A percentile compares a stretch with the other conserved stretches of the same genome.
Conservation (phyloP, 2,329 filamentous ascomycete species). For the Ceratocystiopsis brevicomis region DNA sequence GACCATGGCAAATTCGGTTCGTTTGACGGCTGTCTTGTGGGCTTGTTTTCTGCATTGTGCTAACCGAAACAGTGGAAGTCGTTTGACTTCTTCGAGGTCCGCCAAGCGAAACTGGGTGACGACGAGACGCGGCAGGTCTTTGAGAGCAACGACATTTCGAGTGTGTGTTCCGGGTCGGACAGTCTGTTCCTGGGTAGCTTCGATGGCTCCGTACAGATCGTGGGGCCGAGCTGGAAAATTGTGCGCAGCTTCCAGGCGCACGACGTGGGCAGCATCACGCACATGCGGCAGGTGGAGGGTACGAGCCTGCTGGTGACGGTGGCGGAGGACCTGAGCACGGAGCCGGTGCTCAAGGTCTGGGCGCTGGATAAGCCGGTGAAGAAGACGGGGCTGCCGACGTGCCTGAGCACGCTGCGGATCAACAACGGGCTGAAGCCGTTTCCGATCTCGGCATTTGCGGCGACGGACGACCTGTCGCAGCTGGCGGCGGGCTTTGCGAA, state of each 20-base stretch:
- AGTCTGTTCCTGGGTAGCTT: slow-evolving; percentile 76
- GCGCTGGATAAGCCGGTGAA: slow-evolving; percentile 84
- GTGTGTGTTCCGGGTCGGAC: slow-evolving; percentile 69
- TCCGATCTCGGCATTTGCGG: slow-evolving; percentile 82
- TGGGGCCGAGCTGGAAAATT: slow-evolving; percentile 75
- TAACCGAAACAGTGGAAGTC: slow-evolving; percentile 62
- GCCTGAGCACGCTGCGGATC: slow-evolving; percentile 67
- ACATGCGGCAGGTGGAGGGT: slow-evolving; percentile 81
- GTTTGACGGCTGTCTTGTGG: background rate
- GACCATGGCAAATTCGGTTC: slow-evolving; percentile 17
- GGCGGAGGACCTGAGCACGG: slow-evolving; percentile 69
- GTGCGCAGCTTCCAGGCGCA: slow-evolving; percentile 74
- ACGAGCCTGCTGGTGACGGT: slow-evolving; percentile 74
- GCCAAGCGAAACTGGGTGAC: slow-evolving; percentile 60
- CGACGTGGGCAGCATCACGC: slow-evolving; percentile 60
- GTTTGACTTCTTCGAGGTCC: slow-evolving; percentile 98
- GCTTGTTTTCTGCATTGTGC: too few relatives aligned
- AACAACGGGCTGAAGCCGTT: slow-evolving; percentile 86
- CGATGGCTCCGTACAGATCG: slow-evolving; percentile 71
- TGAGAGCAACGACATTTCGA: slow-evolving; percentile 67
- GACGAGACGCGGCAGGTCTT: slow-evolving; percentile 62
- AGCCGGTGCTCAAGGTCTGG: slow-evolving; percentile 93
- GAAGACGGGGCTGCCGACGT: slow-evolving; percentile 78
- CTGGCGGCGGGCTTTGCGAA: slow-evolving; percentile 92
- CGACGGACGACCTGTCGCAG: slow-evolving; percentile 75